Evolutionary conservation across 768 basidiomycete genomes (phyloP).

Genomic region (Lepiota venenata): DNA sequence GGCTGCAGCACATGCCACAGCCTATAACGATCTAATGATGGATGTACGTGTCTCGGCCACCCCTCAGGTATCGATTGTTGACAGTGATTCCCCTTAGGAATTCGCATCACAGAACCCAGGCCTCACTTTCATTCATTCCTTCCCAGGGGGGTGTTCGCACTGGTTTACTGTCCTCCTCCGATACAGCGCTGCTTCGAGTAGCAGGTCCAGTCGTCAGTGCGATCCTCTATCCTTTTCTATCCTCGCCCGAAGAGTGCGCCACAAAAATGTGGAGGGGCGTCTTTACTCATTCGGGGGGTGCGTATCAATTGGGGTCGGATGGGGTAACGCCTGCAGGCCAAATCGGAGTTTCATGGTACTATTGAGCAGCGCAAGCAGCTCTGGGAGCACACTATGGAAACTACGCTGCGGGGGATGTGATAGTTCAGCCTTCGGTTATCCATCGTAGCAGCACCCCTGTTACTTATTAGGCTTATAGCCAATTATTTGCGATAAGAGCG

Average conservation of each 20-base stretch:
- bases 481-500: too few relatives aligned
- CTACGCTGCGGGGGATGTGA: not conserved
- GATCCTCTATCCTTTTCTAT: conserved; percentile 23
- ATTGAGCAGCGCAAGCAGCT: conserved; percentile 32
- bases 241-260: conserved; percentile 25
- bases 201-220: conserved; percentile 15
- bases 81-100: conserved; percentile 21
- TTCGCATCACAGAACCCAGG: conserved; percentile 31
- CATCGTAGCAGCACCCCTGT: too few relatives aligned
- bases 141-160: conserved; percentile 39
- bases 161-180: conserved; percentile 20
- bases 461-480: too few relatives aligned
- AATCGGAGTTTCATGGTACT: conserved; percentile 30
- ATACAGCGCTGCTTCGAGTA: conserved; percentile 21
- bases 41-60: conserved; percentile 27
- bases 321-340: conserved; percentile 30
- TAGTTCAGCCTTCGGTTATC: not conserved
- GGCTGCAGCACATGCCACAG: conserved; percentile 26
- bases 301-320: conserved; percentile 26
- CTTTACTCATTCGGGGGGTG: conserved; percentile 21
- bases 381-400: conserved; percentile 26
- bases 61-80: not conserved
- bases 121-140: conserved; percentile 36
- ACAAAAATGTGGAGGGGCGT: conserved; percentile 34
- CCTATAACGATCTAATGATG: conserved; percentile 48